Percentiles rank a stretch among this genome's conserved stretches.
Conservation (phyloP, 306 rosid species). For the Gillenia trifoliata region DNA sequence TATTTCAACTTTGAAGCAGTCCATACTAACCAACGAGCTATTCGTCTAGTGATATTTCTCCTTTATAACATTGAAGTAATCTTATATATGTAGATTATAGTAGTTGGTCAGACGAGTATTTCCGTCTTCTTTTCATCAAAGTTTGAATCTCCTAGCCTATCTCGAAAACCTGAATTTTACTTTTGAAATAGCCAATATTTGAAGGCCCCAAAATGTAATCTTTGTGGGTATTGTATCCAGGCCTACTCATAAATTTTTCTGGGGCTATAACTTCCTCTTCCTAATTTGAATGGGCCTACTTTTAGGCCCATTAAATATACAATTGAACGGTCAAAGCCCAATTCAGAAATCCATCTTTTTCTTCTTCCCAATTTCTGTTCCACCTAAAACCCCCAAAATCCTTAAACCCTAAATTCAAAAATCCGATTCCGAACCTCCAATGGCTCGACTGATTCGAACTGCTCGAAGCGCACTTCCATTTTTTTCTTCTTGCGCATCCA, state of each 20-base stretch:
- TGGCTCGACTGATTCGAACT: conserved; percentile 48
- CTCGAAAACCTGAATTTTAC: no score
- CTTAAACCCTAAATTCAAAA: conserved; percentile 17
- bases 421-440: neutral
- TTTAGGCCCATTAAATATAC: neutral
- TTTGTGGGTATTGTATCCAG: no score
- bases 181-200: no score
- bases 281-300: neutral
- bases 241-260: neutral
- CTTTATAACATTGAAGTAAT: neutral
- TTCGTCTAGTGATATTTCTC: neutral
- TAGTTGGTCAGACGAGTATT: no score
- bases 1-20: neutral
- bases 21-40: neutral
- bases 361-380: neutral
- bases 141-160: neutral
- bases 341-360: neutral
- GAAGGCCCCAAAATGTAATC: no score
- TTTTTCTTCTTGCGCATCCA: conserved; percentile 9
- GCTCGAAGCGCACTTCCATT: conserved; percentile 24
- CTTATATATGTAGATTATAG: no score
- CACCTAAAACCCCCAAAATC: conserved; percentile 4
- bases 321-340: neutral
- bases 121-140: no score
- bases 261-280: neutral